Percentiles rank a stretch among this genome's conserved stretches.
Evolutionary conservation across 1,284 basidiomycete species (phyloP).

Genomic region (Rhodotorula sp.): DNA sequence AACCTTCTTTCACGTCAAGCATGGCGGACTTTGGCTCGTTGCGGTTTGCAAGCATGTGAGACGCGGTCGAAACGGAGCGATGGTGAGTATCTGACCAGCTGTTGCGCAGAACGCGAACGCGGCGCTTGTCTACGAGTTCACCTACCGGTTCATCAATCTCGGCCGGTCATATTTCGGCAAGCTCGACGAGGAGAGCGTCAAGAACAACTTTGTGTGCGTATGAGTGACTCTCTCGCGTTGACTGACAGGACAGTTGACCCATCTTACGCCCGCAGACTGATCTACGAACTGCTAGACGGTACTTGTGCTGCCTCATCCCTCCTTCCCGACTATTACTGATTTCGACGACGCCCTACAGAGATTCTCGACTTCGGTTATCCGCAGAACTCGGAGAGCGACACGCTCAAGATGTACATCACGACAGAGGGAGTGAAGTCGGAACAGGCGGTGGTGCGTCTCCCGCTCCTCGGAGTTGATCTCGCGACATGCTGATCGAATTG

Average conservation of each 20-base stretch:
- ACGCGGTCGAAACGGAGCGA: conserved; percentile 5
- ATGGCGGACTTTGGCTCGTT: conserved; percentile 49
- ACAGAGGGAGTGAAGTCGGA: conserved; percentile 90
- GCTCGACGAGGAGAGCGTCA: conserved; percentile 94
- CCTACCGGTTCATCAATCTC: conserved; percentile 92
- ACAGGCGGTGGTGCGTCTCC: conserved; percentile 63
- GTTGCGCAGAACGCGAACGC: conserved; percentile 90
- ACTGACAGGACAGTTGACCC: no score
- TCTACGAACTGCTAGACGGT: conserved; percentile 95
- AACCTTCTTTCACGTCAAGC: conserved; percentile 60
- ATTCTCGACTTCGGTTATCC: conserved; percentile 99
- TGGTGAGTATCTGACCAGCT: neutral
- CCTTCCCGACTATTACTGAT: neutral
- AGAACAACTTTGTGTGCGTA: conserved; percentile 89
- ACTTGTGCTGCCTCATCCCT: conserved; percentile 36
- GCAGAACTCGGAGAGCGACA: conserved; percentile 98
- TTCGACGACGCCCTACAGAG: conserved; percentile 57
- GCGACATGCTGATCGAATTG: neutral
- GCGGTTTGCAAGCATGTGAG: conserved; percentile 62
- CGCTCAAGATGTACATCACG: conserved; percentile 95
- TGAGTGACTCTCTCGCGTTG: neutral
- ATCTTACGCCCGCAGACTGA: conserved; percentile 53
- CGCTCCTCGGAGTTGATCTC: no score
- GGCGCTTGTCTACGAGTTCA: conserved; percentile 95
- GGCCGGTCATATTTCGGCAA: conserved; percentile 95